A percentile compares a stretch with the other conserved stretches of the same genome.
These are phyloP conservation scores for Globisporangium solare DNA, from an alignment of 352 stramenopile genomes.

Conservation along the genomic window DNA sequence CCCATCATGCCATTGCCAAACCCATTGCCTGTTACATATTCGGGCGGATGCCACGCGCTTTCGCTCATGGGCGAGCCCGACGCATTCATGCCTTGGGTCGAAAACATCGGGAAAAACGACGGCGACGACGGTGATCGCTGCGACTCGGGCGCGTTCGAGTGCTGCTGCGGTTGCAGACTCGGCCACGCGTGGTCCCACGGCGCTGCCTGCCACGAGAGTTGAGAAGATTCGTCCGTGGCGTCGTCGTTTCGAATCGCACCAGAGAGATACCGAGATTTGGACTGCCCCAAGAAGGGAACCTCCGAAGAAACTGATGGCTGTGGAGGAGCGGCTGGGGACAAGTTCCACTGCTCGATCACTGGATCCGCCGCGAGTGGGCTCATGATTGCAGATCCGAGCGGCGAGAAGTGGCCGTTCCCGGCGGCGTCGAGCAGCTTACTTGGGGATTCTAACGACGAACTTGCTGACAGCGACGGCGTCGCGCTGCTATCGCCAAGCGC, in stretches of 20 bases:
- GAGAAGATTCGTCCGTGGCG: conserved; percentile 23
- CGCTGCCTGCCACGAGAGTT: conserved; percentile 45
- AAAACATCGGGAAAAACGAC: conserved; percentile 62
- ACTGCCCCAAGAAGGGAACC: conserved; percentile 37
- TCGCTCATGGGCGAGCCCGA: conserved; percentile 7
- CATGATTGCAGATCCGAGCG: conserved; percentile 44
- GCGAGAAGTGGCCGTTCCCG: conserved; percentile 44
- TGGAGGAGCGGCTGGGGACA: conserved; percentile 50
- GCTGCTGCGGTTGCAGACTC: conserved; percentile 23
- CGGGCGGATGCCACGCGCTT: conserved; percentile 21
- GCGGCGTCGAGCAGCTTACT: conserved; percentile 38
- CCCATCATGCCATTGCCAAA: conserved; percentile 48
- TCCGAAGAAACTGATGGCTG: conserved; percentile 27
- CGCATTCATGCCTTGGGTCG: conserved; percentile 16
- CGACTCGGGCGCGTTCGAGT: conserved; percentile 23
- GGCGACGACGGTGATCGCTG: conserved; percentile 33
- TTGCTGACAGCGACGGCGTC: conserved; percentile 40
- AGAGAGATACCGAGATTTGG: conserved; percentile 41
- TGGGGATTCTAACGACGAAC: conserved; percentile 49
- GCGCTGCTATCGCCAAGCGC: conserved; percentile 47
- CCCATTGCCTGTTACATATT: conserved; percentile 25
- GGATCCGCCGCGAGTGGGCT: conserved; percentile 52
- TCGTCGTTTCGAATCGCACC: conserved; percentile 31
- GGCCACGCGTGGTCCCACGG: conserved; percentile 55
- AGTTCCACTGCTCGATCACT: conserved; percentile 77